Evolutionary conservation across 2,329 filamentous ascomycete genomes (phyloP).

Genomic region (Mycosphaerella arachidis): DNA sequence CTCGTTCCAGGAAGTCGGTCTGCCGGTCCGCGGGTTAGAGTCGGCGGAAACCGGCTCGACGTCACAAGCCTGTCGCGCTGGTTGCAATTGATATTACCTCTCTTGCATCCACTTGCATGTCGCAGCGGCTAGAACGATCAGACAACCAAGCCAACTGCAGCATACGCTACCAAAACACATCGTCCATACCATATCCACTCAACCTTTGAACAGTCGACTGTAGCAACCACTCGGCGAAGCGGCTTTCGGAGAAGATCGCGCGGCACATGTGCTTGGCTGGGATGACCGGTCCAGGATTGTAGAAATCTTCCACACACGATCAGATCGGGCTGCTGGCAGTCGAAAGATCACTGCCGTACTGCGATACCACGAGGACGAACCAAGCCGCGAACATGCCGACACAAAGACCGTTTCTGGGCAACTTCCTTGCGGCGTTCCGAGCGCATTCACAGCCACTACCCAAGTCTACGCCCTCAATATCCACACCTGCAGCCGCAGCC

Average conservation of each 20-base stretch:
- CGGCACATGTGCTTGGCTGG: background rate
- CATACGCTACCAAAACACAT: background rate
- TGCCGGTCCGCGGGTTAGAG: too few species aligned
- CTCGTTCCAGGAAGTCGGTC: background rate
- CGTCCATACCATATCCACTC: background rate
- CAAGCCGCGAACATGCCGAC: constrained; percentile 51
- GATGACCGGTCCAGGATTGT: background rate
- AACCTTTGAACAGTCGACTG: background rate
- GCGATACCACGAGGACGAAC: background rate
- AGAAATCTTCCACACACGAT: background rate
- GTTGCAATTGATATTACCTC: background rate
- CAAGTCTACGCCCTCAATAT: constrained; percentile 48
- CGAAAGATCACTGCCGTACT: background rate
- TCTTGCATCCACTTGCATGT: background rate
- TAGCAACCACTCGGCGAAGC: background rate
- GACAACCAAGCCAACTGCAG: background rate
- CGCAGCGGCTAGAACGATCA: background rate
- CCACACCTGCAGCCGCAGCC: constrained; percentile 40
- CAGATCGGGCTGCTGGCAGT: background rate
- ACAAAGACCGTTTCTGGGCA: constrained; percentile 62
- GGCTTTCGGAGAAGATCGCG: background rate
- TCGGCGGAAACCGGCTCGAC: background rate
- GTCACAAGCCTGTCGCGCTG: background rate
- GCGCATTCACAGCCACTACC: constrained; percentile 56
- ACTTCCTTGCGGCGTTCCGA: constrained; percentile 64